A percentile compares a stretch with the other conserved stretches of the same genome.
These are phyloP conservation scores for Hypoxylon subgilvum DNA, from an alignment of 495 filamentous ascomycete genomes.

Conservation along the genomic window DNA sequence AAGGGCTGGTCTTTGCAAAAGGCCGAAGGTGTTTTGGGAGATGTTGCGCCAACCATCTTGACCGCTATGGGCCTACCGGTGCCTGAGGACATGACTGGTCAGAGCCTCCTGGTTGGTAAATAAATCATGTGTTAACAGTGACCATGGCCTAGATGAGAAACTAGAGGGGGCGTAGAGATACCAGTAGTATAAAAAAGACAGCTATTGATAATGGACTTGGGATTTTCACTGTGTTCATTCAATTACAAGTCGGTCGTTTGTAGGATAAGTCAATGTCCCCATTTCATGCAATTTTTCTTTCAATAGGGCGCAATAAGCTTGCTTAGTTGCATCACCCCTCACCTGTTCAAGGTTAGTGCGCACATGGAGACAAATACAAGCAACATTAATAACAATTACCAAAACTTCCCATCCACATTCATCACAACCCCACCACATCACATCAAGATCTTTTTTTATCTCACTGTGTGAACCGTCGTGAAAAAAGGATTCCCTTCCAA, in stretches of 20 bases:
- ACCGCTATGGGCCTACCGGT: slow-evolving; percentile 87
- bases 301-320: no score
- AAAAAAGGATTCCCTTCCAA: slow-evolving; percentile 16
- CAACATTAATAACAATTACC: slow-evolving; percentile 33
- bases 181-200: slow-evolving; percentile 27
- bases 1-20: slow-evolving; percentile 87
- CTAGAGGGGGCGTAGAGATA: slow-evolving; percentile 34
- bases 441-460: slow-evolving; percentile 26
- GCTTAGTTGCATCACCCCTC: no score
- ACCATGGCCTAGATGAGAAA: slow-evolving; percentile 17
- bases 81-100: slow-evolving; percentile 90
- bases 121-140: slow-evolving; percentile 37
- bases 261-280: no score
- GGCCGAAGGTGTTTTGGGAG: slow-evolving; percentile 81
- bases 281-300: no score
- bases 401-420: slow-evolving; percentile 25
- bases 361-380: slow-evolving; percentile 2
- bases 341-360: slow-evolving; percentile 19
- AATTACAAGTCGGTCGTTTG: no score
- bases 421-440: slow-evolving; percentile 34
- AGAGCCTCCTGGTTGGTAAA: slow-evolving; percentile 78
- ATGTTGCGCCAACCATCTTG: slow-evolving; percentile 92
- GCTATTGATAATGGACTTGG: slow-evolving; percentile 18
- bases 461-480: slow-evolving; percentile 36
- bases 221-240: no score